phyloP scores from a whole-genome alignment of 2,329 filamentous ascomycete species.

The Immersiporthe knoxdaviesiana region DNA sequence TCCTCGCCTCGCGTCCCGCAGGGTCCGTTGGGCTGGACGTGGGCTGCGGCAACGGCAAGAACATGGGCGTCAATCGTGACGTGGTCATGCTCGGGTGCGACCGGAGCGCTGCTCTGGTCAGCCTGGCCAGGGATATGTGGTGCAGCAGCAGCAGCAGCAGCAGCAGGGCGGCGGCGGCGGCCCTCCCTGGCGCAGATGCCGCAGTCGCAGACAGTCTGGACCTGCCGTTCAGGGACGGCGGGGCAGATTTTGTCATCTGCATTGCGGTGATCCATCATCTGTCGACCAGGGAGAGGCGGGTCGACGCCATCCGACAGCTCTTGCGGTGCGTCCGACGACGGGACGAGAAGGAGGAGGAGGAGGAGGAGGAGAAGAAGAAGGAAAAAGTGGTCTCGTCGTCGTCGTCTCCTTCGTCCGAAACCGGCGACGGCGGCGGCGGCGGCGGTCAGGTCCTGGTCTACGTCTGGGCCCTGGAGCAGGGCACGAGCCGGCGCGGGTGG shows the following conservation, averaged over 20 bases:
- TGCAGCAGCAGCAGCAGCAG: slow-evolving; percentile 24
- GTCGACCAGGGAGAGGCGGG: slow-evolving; percentile 73
- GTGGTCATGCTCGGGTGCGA: slow-evolving; percentile 86
- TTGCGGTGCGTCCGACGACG: slow-evolving; percentile 62
- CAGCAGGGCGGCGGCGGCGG: neutral
- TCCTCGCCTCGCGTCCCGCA: slow-evolving; percentile 66
- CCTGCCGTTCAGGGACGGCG: slow-evolving; percentile 71
- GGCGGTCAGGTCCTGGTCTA: slow-evolving; percentile 76
- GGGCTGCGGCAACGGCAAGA: slow-evolving; percentile 97
- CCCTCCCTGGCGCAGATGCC: slow-evolving; percentile 57
- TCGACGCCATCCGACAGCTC: slow-evolving; percentile 72
- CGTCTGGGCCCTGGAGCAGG: slow-evolving; percentile 96
- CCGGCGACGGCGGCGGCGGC: neutral
- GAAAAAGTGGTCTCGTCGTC: neutral
- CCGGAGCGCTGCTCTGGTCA: slow-evolving; percentile 65
- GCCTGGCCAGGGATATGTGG: slow-evolving; percentile 47
- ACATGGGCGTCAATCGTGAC: slow-evolving; percentile 75
- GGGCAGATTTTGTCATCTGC: slow-evolving; percentile 82
- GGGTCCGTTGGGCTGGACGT: slow-evolving; percentile 87
- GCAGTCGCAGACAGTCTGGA: slow-evolving; percentile 80
- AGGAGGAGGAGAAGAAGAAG: slow-evolving; percentile 47
- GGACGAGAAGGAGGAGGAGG: slow-evolving; percentile 45
- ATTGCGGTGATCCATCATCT: slow-evolving; percentile 95
- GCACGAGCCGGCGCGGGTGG: slow-evolving; percentile 84
- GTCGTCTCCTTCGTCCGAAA: too few species aligned